These are phyloP conservation scores for Didymella pomorum DNA, from an alignment of 2,329 filamentous ascomycete genomes.

Conservation along the genomic window DNA sequence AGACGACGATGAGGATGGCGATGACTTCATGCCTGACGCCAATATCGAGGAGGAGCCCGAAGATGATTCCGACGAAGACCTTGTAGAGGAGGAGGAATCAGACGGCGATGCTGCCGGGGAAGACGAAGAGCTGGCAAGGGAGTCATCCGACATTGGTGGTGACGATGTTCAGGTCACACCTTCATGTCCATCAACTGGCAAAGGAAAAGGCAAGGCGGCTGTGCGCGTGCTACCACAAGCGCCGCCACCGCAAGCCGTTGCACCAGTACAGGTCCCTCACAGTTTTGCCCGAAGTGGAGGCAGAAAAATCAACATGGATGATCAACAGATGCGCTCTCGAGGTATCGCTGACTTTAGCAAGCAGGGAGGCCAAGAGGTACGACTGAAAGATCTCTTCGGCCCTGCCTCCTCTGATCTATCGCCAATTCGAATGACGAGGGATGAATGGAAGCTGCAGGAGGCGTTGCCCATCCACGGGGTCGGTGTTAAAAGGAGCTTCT, in stretches of 20 bases:
- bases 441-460: constrained; percentile 61
- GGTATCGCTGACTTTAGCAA: constrained; percentile 44
- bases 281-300: constrained; percentile 27
- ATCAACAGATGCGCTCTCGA: constrained; percentile 33
- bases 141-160: constrained; percentile 24
- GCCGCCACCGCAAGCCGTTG: neutral
- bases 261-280: constrained; percentile 18
- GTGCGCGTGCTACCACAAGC: constrained; percentile 1
- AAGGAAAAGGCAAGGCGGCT: constrained; percentile 7
- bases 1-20: constrained; percentile 34
- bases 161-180: constrained; percentile 13
- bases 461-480: constrained; percentile 56
- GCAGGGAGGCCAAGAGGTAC: constrained; percentile 47
- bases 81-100: constrained; percentile 34
- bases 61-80: constrained; percentile 47
- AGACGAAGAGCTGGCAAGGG: constrained; percentile 22
- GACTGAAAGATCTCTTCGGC: constrained; percentile 61
- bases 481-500: constrained; percentile 55
- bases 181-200: constrained; percentile 10
- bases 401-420: constrained; percentile 59
- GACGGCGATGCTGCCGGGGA: constrained; percentile 30
- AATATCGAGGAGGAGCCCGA: constrained; percentile 39
- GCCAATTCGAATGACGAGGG: constrained; percentile 57
- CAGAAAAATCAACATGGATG: constrained; percentile 25
- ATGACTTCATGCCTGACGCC: constrained; percentile 37